These are phyloP conservation scores for Rheum nobile DNA, from an alignment of 148 eudicot genomes.

Conservation along the genomic window DNA sequence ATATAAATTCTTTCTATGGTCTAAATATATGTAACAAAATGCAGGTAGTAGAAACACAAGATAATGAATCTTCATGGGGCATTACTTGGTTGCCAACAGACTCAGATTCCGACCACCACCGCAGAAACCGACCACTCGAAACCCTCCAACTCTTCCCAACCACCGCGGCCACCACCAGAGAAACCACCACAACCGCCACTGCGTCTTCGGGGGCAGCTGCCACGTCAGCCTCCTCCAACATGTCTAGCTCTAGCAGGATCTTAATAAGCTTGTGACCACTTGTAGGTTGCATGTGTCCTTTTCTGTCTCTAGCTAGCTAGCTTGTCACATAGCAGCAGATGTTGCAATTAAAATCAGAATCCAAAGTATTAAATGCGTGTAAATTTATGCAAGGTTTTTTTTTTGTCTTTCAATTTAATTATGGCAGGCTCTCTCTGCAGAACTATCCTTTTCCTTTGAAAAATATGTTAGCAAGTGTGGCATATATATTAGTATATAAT, in stretches of 20 bases:
- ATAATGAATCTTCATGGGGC: neutral
- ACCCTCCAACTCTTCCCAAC: conserved; percentile 14
- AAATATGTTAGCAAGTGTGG: no score
- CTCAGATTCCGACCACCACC: neutral
- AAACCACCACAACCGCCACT: neutral
- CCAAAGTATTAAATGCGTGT: neutral
- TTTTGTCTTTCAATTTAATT: neutral
- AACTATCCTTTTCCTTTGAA: neutral
- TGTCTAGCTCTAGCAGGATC: neutral
- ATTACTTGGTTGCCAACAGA: conserved; percentile 2
- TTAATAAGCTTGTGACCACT: conserved; percentile 1
- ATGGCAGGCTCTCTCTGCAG: neutral
- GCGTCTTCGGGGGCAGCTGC: neutral
- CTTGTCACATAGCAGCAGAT: neutral
- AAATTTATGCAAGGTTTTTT: neutral
- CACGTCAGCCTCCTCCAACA: neutral
- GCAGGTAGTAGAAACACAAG: neutral
- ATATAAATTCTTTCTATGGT: neutral
- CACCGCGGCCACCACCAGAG: neutral
- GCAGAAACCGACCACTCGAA: conserved; percentile 1
- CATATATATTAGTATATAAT: no score
- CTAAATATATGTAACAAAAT: neutral
- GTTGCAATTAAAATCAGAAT: neutral
- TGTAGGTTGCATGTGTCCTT: conserved; percentile 2
- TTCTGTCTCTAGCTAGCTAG: neutral